phyloP scores from a whole-genome alignment of 306 rosid species.

The Betula pendula region DNA sequence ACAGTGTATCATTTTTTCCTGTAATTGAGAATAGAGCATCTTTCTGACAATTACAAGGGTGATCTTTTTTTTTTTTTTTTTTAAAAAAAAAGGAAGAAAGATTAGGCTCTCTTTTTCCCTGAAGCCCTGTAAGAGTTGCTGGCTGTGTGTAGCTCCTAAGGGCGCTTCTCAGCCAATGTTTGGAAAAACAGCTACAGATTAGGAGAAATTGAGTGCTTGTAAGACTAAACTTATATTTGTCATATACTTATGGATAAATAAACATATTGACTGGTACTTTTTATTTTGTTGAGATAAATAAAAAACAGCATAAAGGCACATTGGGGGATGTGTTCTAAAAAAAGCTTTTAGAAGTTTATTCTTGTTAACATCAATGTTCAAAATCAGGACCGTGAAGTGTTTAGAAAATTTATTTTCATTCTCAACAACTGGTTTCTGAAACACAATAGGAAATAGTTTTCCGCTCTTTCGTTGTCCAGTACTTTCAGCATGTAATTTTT shows the following conservation, averaged over 20 bases:
- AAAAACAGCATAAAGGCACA: neutral
- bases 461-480: neutral
- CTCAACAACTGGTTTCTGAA: neutral
- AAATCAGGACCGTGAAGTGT: neutral
- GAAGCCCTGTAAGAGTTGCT: neutral
- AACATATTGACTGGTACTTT: no score
- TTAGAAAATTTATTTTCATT: neutral
- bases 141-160: neutral
- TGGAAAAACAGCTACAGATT: neutral
- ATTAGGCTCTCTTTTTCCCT: neutral
- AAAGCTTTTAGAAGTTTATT: neutral
- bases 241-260: no score
- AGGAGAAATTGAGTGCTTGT: neutral
- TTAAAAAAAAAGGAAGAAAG: neutral
- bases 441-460: neutral
- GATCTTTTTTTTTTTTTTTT: neutral
- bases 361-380: neutral
- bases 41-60: neutral
- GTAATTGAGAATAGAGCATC: neutral
- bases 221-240: neutral
- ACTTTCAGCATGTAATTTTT: neutral
- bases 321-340: neutral
- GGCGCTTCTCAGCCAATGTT: neutral
- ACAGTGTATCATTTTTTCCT: neutral
- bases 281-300: neutral